Conservation (phyloP, 2,329 filamentous ascomycete species). For the Fusarium bactridioides region DNA sequence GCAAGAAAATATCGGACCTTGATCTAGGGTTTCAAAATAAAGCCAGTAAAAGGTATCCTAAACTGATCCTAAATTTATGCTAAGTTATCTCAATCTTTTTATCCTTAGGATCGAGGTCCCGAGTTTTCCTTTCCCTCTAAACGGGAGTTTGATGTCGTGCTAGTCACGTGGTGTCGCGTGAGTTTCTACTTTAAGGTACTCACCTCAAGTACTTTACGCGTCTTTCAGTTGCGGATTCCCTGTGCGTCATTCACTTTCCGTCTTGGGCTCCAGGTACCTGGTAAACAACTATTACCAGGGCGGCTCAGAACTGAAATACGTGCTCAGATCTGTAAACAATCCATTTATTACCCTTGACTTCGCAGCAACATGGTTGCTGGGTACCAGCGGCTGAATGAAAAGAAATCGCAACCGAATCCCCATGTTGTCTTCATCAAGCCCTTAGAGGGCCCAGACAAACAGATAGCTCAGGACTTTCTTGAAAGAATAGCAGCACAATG, state of each 20-base stretch:
- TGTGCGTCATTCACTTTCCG: constrained; percentile 16
- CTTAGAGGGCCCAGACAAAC: constrained; percentile 69
- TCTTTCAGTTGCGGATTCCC: neutral
- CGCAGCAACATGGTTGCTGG: constrained; percentile 72
- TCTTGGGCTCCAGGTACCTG: neutral
- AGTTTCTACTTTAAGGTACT: neutral
- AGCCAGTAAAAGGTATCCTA: neutral
- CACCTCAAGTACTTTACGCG: constrained; percentile 16
- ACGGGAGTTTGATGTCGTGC: neutral
- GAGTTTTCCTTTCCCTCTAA: neutral
- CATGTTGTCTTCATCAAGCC: constrained; percentile 88
- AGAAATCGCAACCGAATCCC: constrained; percentile 75
- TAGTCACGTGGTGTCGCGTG: constrained; percentile 26
- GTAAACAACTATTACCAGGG: neutral
- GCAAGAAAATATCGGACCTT: neutral
- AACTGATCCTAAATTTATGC: neutral
- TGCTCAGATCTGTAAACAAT: neutral
- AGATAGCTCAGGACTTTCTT: constrained; percentile 72
- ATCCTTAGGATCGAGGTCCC: neutral
- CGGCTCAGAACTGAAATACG: neutral
- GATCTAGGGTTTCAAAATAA: neutral
- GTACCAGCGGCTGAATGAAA: constrained; percentile 80
- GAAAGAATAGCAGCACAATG: constrained; percentile 84
- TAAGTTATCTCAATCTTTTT: neutral
- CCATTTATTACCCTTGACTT: too few relatives aligned